These are phyloP conservation scores for Tetrapisispora iriomotensis DNA, from an alignment of 805 yeast species.

Conservation along the genomic window DNA sequence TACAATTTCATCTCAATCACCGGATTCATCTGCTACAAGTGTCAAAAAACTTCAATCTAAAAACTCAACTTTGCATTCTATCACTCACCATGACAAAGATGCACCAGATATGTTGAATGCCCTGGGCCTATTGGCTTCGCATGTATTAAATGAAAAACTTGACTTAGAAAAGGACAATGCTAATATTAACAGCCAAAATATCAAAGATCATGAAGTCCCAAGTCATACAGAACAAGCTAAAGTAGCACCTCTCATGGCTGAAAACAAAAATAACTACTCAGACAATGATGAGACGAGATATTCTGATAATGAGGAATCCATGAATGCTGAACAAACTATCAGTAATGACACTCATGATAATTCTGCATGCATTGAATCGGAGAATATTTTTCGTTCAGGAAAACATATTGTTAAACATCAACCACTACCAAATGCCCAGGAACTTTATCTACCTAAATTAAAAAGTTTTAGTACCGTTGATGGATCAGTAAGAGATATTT, in stretches of 20 bases:
- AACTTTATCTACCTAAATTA: constrained; percentile 16
- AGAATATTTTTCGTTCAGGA: neutral
- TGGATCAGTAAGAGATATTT: constrained; percentile 15
- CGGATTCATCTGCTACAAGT: neutral
- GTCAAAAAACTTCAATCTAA: neutral
- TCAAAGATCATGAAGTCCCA: neutral
- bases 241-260: too few relatives aligned
- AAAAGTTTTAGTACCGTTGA: constrained; percentile 23
- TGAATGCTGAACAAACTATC: neutral
- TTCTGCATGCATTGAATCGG: neutral
- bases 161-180: neutral
- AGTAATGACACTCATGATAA: neutral
- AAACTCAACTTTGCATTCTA: neutral
- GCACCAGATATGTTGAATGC: constrained; percentile 35
- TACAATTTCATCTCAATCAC: neutral
- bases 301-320: neutral
- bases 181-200: constrained; percentile 4
- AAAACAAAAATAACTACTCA: constrained; percentile 9
- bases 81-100: neutral
- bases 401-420: neutral
- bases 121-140: constrained; percentile 45
- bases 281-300: constrained; percentile 9
- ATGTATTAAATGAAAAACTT: constrained; percentile 33
- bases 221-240: too few relatives aligned
- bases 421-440: neutral